Evolutionary conservation across 1,139 yeast genomes (phyloP).

Genomic region (Hemisphaericaspora lyxosophila): DNA sequence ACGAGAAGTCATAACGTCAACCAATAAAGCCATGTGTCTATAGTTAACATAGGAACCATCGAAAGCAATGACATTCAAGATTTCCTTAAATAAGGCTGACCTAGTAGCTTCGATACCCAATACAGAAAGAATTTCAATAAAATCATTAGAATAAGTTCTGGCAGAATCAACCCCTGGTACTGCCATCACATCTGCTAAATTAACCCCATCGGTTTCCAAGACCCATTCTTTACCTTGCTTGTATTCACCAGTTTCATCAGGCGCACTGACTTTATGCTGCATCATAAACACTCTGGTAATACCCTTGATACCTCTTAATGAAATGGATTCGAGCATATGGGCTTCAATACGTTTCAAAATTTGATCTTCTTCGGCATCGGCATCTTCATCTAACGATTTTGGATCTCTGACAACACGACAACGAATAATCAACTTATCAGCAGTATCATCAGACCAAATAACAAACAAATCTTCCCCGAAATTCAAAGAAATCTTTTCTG

Average conservation of each 20-base stretch:
- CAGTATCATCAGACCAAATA: constrained; percentile 99
- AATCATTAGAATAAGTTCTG: constrained; percentile 91
- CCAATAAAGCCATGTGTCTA: constrained; percentile 96
- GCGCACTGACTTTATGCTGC: constrained; percentile 81
- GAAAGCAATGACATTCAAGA: constrained; percentile 94
- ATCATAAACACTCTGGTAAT: constrained; percentile 90
- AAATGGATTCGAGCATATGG: constrained; percentile 92
- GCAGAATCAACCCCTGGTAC: constrained; percentile 92
- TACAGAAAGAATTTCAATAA: constrained; percentile 91
- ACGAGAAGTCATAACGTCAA: constrained; percentile 97
- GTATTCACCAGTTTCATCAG: constrained; percentile 84
- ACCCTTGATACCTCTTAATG: constrained; percentile 94
- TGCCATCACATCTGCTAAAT: constrained; percentile 91
- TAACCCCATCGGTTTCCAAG: constrained; percentile 97
- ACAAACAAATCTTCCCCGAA: constrained; percentile 95
- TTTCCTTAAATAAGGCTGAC: constrained; percentile 88
- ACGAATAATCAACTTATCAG: constrained; percentile 93
- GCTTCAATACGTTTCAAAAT: constrained; percentile 93
- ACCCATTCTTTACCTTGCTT: constrained; percentile 95
- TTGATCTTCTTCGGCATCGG: constrained; percentile 96
- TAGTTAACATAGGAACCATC: constrained; percentile 99
- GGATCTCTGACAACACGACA: constrained; percentile 99
- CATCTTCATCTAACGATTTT: constrained; percentile 87
- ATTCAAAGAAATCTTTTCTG: constrained; percentile 89
- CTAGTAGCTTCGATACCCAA: constrained; percentile 99